Base-by-base conservation (phyloP, 2,329 filamentous ascomycete species). In the Tolypocladium nubicola region DNA sequence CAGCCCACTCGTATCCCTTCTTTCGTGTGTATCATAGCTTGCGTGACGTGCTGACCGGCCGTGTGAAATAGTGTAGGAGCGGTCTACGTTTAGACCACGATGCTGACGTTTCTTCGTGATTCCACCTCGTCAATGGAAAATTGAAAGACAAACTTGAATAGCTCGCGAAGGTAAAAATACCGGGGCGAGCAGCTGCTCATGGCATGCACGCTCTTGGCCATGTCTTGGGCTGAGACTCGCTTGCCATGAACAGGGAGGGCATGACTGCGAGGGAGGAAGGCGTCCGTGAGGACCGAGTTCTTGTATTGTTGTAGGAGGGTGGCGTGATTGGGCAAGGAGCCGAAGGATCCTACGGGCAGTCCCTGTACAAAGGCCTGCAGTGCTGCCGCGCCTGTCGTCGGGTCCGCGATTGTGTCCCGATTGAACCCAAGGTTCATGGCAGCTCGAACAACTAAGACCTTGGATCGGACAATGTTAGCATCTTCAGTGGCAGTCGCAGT, bases 71-170 rank as follows among this genome's bases (percentile, higher is more conserved):
- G 19, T 19, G 35, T 21, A 35, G 6, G 19, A 19, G 47, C 6
- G 65, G 67, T 57, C 64, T 33, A n/a, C 26, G 11, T 45, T 47
- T 67, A 84, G 21, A 86, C 76, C 21, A 74, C 73, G 59, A 89
- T 86, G 59, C 79, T 83, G 53, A 86, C 76, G 57, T 79, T 82
- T 65, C 88, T 87, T 61, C 86, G 78, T 56, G 78, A 75, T 52
- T 87, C 84, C 1, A 84, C 86, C 65, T 96, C 91, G 57, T 96
- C 90, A 19, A 90, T 73, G 53, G 87, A 83, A 66, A 93, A 93
- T 4, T 90, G 88, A 70, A 95, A 96, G 3, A 96, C 90, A 45
- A 93, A 79, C 56, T 83, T 82, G 74, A 89, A 97, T 16, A 97
- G 76, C 65, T 96, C 91, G 54, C 84, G 79, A 61, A 97, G 75